Evolutionary conservation across 371 early-diverging fungal species (phyloP), one percentile per base, ranked within the genome.

Genomic region (Mortierella sp.): DNA sequence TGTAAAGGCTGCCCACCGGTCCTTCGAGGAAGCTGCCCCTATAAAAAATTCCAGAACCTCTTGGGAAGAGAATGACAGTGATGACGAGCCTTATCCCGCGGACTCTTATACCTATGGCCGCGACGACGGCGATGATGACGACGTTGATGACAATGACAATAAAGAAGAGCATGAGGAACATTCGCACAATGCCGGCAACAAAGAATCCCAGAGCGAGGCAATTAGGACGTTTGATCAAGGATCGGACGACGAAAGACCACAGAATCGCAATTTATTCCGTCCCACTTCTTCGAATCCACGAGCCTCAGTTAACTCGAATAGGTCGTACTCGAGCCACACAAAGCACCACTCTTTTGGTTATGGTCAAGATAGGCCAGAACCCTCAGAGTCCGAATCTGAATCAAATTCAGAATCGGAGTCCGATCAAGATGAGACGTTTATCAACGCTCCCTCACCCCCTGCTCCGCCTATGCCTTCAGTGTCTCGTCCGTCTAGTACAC

Each of bases 281-380:
- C 20, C 54, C 43, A 61, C 73, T 9, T 39, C 63, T 4, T 26
- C 60, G 9, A 47, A 64, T 24, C 59, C 70, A 39, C 62, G 73
- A 32, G 52, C 71, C 16, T 78, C 78, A 3, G 30, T 80, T 49
- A 67, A 64, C 35, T 75, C 81, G 24, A 58, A 35, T 5, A 59
- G 60, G 66, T 75, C 80, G 0, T 75, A 71, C 47, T 75, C 75
- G 18, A 81, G 81, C 26, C 72, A 81, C 40, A 75, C 70, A 11
- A 81, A 81, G 57, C 81, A 81, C 45, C 81, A 81, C 39, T 81
- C 81, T 3, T 81, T 81, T 64, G 81, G 81, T 0, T 72, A 75
- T 54, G 76, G 59, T 49, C 26, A 72, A 2, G 72, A 68, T 43
- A 52, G 66, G 14, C 75, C 71, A 22, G 75, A 75, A 26, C 76